phyloP scores from a whole-genome alignment of 2,329 filamentous ascomycete genomes.

The Plectosphaerella cucumerina region DNA sequence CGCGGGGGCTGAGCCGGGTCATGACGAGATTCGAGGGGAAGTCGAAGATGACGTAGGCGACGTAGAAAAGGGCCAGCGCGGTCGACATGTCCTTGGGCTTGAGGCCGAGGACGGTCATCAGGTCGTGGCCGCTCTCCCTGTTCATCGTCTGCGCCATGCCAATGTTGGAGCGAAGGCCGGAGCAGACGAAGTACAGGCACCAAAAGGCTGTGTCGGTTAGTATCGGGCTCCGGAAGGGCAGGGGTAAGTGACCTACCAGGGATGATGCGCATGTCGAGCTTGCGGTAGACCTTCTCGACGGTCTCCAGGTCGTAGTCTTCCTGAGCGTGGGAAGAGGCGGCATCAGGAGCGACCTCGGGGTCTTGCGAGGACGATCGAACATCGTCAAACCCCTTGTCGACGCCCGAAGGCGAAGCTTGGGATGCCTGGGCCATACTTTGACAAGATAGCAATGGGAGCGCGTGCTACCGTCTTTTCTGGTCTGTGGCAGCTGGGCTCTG shows the following conservation, averaged over 20 bases:
- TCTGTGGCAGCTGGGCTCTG: constrained; percentile 1
- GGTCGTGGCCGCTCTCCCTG: constrained; percentile 61
- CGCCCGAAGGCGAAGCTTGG: constrained; percentile 24
- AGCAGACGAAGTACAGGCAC: constrained; percentile 87
- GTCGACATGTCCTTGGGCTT: constrained; percentile 76
- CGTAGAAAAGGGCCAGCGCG: constrained; percentile 84
- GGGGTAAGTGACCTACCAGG: constrained; percentile 37
- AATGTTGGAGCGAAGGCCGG: constrained; percentile 86
- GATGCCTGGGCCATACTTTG: constrained; percentile 39
- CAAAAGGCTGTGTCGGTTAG: constrained; percentile 61
- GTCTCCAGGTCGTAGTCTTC: constrained; percentile 44
- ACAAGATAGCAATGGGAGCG: constrained; percentile 47
- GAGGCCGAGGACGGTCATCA: constrained; percentile 66
- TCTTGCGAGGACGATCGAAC: constrained; percentile 5
- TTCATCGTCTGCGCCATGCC: constrained; percentile 97
- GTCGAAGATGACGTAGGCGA: constrained; percentile 87
- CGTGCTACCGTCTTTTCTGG: constrained; percentile 44
- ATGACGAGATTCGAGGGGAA: constrained; percentile 85
- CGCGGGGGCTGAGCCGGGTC: constrained; percentile 76
- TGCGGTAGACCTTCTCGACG: constrained; percentile 53
- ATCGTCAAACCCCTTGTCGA: constrained; percentile 20
- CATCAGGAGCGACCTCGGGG: constrained; percentile 13
- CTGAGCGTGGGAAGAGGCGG: constrained; percentile 11
- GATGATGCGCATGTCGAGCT: constrained; percentile 56
- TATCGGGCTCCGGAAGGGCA: background rate